phyloP scores from a whole-genome alignment of 2,329 filamentous ascomycete genomes.

The Sporothrix curviconia region DNA sequence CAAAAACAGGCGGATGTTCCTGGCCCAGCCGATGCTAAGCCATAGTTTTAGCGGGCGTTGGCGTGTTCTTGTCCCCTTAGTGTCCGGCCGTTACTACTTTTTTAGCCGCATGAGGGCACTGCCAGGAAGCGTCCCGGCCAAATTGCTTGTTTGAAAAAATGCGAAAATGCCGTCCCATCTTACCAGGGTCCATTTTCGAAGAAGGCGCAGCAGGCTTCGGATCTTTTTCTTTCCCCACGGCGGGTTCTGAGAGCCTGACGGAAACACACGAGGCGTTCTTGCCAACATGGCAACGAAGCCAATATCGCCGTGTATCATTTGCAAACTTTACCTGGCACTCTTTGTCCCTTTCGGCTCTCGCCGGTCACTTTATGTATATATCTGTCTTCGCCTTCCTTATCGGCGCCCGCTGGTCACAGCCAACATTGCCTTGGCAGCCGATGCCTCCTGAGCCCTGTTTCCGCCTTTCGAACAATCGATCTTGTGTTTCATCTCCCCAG shows the following conservation, averaged over 20 bases:
- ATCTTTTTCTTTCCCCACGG: neutral
- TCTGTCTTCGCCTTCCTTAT: neutral
- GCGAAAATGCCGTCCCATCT: too few species aligned
- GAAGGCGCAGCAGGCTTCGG: constrained; percentile 11
- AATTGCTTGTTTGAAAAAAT: too few species aligned
- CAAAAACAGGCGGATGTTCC: too few species aligned
- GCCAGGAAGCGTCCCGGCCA: too few species aligned
- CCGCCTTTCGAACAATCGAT: constrained; percentile 7
- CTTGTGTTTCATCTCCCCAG: constrained; percentile 13
- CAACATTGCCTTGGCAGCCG: neutral
- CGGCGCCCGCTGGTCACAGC: too few species aligned
- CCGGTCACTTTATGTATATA: too few species aligned
- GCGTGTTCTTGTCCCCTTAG: neutral
- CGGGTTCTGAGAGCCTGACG: neutral
- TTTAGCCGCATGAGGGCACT: neutral
- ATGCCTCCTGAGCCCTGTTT: constrained; percentile 15
- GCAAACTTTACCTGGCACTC: neutral
- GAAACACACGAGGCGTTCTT: neutral
- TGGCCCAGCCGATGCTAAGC: constrained; percentile 5
- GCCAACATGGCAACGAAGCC: neutral
- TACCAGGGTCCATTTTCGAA: neutral
- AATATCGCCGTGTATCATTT: neutral
- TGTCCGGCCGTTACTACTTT: neutral
- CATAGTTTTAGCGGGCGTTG: neutral
- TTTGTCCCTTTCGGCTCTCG: too few species aligned